These are phyloP conservation scores for Fraxinus pennsylvanica DNA, from an alignment of 257 asterid genomes.

Conservation along the genomic window DNA sequence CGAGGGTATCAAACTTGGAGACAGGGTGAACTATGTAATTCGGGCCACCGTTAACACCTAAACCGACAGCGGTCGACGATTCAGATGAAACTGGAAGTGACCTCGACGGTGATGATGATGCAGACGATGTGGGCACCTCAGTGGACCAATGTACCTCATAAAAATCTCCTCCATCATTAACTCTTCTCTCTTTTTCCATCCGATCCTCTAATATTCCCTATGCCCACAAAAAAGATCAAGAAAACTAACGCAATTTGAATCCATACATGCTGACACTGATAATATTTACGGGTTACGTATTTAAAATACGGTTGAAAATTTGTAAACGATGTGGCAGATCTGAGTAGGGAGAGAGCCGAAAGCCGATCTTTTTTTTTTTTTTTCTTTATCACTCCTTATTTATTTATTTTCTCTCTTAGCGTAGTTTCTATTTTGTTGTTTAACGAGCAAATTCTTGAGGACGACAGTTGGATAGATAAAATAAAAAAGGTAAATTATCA, in stretches of 20 bases:
- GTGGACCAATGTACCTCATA: conserved; percentile 21
- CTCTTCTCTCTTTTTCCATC: conserved; percentile 42
- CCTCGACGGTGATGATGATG: conserved; percentile 24
- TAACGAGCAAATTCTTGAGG: not conserved
- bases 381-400: not conserved
- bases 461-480: not conserved
- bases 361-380: not conserved
- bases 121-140: conserved; percentile 27
- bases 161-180: conserved; percentile 41
- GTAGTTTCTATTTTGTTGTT: not conserved
- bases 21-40: conserved; percentile 58
- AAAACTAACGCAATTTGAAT: conserved; percentile 11
- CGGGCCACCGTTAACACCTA: conserved; percentile 36
- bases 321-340: not conserved
- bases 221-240: not conserved
- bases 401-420: not conserved
- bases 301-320: not conserved
- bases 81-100: conserved; percentile 33
- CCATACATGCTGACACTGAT: not conserved
- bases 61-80: conserved; percentile 34
- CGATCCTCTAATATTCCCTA: not conserved
- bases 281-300: not conserved
- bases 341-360: not conserved
- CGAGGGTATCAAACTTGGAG: conserved; percentile 80
- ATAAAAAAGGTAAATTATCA: not conserved